Conservation (phyloP, 495 filamentous ascomycete species). For the Aspergillus affinis region DNA sequence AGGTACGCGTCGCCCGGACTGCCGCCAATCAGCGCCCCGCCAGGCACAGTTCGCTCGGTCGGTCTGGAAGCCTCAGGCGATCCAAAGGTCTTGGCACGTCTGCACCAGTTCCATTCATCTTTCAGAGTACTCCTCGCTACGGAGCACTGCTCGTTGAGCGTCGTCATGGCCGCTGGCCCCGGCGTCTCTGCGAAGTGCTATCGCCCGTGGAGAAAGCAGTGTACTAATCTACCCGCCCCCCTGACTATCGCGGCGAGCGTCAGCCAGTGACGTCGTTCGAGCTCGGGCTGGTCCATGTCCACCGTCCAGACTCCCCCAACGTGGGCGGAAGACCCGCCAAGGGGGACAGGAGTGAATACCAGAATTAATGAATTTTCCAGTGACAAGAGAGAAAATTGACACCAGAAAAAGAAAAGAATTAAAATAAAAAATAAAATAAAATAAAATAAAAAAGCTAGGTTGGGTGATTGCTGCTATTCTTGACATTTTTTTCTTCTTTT, state of each 20-base stretch:
- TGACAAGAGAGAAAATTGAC: not conserved
- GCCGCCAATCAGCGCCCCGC: conserved; percentile 8
- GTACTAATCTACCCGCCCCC: conserved; percentile 4
- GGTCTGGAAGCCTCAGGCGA: conserved; percentile 3
- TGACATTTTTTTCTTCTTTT: not conserved
- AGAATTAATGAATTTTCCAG: too few species aligned
- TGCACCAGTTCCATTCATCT: too few species aligned
- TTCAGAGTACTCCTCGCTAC: too few species aligned
- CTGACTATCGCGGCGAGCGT: conserved; percentile 16
- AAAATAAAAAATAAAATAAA: not conserved
- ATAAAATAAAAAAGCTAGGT: not conserved
- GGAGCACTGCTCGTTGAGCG: too few species aligned
- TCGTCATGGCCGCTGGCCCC: too few species aligned
- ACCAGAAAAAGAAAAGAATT: not conserved
- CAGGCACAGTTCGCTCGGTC: conserved; percentile 6
- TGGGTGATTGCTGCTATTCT: not conserved
- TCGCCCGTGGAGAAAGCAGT: not conserved
- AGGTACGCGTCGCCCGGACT: conserved; percentile 14
- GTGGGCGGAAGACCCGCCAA: conserved; percentile 11
- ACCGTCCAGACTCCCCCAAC: conserved; percentile 7
- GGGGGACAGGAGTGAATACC: not conserved
- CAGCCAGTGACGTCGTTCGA: conserved; percentile 15
- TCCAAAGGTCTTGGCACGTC: conserved; percentile 1
- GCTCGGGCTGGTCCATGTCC: not conserved
- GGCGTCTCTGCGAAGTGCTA: too few species aligned